Percentiles rank a stretch among this genome's conserved stretches.
Conservation (phyloP, 148 eudicot genomes). For the Amaranthus cruentus region DNA sequence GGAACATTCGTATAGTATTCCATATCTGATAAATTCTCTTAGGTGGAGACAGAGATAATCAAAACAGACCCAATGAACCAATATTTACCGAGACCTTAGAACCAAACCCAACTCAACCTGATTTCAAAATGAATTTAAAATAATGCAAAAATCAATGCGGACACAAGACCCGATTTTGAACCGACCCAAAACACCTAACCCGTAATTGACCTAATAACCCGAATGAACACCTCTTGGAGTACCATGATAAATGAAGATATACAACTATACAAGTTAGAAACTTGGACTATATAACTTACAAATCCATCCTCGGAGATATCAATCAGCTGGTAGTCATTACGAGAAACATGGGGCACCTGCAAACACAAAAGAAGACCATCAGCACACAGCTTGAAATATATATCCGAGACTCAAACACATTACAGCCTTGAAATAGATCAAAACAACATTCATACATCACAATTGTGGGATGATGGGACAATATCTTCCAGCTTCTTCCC, state of each 20-base stretch:
- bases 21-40: neutral
- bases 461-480: slow-evolving; percentile 77
- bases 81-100: neutral
- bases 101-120: no score
- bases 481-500: slow-evolving; percentile 81
- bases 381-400: neutral
- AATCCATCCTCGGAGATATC: slow-evolving; percentile 86
- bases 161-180: no score
- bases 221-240: no score
- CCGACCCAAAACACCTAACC: no score
- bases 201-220: no score
- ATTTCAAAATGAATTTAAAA: no score
- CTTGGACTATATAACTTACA: slow-evolving; percentile 29
- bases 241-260: no score
- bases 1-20: neutral
- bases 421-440: neutral
- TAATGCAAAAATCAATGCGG: no score
- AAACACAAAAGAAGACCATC: neutral
- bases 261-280: no score
- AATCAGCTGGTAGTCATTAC: slow-evolving; percentile 79
- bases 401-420: neutral
- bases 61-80: neutral
- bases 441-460: slow-evolving; percentile 44
- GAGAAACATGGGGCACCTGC: slow-evolving; percentile 82
- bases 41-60: neutral